Conservation (phyloP, 331 rosid genomes). For the Quercus lobata region DNA sequence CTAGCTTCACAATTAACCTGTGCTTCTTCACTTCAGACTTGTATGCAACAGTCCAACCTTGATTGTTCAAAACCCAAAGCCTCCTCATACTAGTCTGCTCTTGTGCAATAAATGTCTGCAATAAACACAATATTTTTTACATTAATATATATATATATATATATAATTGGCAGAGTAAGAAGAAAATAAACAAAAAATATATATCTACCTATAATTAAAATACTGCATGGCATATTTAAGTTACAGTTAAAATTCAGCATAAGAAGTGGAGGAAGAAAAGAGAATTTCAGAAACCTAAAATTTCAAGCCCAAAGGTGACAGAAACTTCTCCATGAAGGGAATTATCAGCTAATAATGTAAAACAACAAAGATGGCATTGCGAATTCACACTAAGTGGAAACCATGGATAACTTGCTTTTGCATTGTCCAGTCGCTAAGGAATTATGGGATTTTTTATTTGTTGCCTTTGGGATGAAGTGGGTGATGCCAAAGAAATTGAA, state of each 20-base stretch:
- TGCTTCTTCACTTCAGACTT: constrained; percentile 75
- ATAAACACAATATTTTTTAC: constrained; percentile 1
- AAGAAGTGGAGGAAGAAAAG: neutral
- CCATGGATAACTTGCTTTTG: too few species aligned
- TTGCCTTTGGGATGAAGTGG: too few species aligned
- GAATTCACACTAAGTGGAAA: too few species aligned
- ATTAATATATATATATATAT: neutral
- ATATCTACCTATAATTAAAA: neutral
- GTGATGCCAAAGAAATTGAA: too few species aligned
- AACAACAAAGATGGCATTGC: neutral
- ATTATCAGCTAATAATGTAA: neutral
- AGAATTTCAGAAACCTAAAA: neutral
- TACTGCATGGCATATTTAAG: neutral
- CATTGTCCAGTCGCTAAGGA: too few species aligned
- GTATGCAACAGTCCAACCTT: constrained; percentile 58
- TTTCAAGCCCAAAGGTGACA: neutral
- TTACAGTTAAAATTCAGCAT: neutral
- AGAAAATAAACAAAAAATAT: neutral
- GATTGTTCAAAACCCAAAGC: constrained; percentile 67
- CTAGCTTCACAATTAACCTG: constrained; percentile 63
- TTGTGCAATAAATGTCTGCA: constrained; percentile 92
- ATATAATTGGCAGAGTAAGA: neutral
- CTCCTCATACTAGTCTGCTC: constrained; percentile 73
- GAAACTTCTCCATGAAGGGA: neutral
- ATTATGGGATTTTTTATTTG: too few species aligned